Base-by-base conservation (phyloP, 2,329 filamentous ascomycete genomes). In the Parafenestella ontariensis region DNA sequence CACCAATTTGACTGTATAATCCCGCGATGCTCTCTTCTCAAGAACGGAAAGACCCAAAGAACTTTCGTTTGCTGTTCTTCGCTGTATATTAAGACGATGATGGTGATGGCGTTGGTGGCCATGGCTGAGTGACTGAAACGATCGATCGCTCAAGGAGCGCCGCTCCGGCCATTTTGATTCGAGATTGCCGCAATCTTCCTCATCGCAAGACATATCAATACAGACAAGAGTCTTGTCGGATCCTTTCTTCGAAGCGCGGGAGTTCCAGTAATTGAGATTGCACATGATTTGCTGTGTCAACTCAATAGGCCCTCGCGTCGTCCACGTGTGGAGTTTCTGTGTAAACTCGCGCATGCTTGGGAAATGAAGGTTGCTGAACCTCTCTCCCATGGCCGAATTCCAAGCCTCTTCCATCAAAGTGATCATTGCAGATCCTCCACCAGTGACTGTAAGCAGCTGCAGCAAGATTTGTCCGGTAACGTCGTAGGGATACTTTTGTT, bases 261-360 rank as follows among this genome's bases (percentile, higher is more conserved):
- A 21, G 36, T 52, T 49, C 46, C 46, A 49, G 37, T 49, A 42
- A 33, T 49, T 33, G 23, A 26, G 46, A 20, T 33, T 49, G 46
- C 46, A 49, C 23, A 46, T 24, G 9, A 52, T 29, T 20, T 42
- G 15, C n/a, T 41, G 8, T 24, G 18, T 31, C 34, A 52, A 9
- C 11, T 40, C 34, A 18, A 46, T 34, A n/a, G 49, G 49, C 10
- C 49, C 43, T 17, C 40, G 10, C 20, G 36, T 46, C 11, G n/a
- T 31, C 13, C 28, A 52, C 13, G 18, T 24, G 24, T 47, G 2
- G 36, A 36, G 33, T 11, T 26, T 40, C 23, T 33, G 29, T 18
- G 26, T 24, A 28, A 21, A 52, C 15, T 52, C 43, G 43, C 43
- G 43, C 17, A 46, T 13, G 28, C 18, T 24, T 33, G 49, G 43